These are phyloP conservation scores for Strigomonas oncopelti DNA, from an alignment of 208 protist species.

Conservation along the genomic window DNA sequence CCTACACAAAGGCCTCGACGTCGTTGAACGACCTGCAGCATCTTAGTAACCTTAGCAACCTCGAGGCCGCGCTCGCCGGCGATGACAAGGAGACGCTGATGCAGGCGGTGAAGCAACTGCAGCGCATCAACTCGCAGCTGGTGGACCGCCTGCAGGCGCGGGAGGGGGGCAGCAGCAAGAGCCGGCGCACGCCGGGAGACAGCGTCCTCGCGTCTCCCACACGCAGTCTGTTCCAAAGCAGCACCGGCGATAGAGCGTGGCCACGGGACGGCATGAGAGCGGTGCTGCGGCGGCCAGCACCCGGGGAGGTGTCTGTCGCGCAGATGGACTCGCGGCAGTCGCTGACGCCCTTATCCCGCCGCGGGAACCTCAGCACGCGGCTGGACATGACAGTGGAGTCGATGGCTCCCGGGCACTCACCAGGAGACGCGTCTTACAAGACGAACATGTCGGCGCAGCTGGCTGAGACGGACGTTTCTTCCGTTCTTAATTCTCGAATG, in stretches of 20 bases:
- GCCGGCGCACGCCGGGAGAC: no score
- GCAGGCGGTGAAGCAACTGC: conserved; percentile 33
- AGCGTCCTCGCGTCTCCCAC: no score
- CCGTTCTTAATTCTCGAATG: not conserved
- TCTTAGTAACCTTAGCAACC: conserved; percentile 2
- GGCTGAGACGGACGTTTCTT: conserved; percentile 25
- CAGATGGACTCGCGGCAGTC: not conserved
- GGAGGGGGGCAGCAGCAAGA: not conserved
- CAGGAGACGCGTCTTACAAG: not conserved
- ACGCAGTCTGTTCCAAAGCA: not conserved
- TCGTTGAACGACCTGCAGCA: conserved; percentile 14
- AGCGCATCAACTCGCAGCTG: conserved; percentile 37
- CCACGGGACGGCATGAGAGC: no score
- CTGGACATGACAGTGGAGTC: conserved; percentile 21
- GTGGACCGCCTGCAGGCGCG: conserved; percentile 19
- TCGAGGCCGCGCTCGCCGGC: conserved; percentile 7
- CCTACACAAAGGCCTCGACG: not conserved
- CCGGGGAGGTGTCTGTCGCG: not conserved
- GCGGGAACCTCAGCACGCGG: not conserved
- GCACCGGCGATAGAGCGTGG: not conserved
- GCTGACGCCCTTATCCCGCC: not conserved
- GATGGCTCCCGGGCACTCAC: not conserved
- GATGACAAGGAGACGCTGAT: conserved; percentile 25
- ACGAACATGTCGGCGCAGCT: conserved; percentile 2
- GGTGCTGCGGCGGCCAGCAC: no score